Base-by-base conservation (phyloP, 345 rosid genomes). In the Durio zibethinus region DNA sequence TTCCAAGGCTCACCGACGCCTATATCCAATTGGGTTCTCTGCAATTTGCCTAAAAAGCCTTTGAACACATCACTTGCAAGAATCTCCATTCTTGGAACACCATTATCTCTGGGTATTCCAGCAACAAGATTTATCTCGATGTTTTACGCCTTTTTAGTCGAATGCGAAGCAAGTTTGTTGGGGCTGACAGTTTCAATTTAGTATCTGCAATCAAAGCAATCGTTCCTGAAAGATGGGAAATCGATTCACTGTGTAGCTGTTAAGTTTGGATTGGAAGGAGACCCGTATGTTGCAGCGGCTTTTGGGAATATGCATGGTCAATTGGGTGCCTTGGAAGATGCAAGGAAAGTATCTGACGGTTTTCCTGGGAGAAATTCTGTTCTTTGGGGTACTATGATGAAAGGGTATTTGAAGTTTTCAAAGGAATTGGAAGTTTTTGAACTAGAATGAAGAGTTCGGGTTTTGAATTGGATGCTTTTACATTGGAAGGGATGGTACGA, bases 321-420 rank as follows among this genome's bases (percentile, higher is more conserved):
- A 16, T 79, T 83, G 7, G 86, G 84, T 35, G 76, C 76, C 50
- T 62, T 92, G 60, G 87, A 77, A 48, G 78, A 78, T 53, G 88
- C 90, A 6, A 64, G 83, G 61, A 54, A 74, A 20, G 84, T 90
- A 82, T 90, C 90, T 65, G 94, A 89, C 65, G 93, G 86, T 78
- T 83, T 84, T 76, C 78, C 85, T 71, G 70, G 52, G 20, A 85
- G 83, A 79, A 86, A 59, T 72, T 85, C 86, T 29, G 85, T 92
- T 63, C 86, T 86, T 56, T 88, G 90, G 90, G 89, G 90, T 40
- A 81, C 84, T 61, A 71, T 90, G 85, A 84, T 90, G 83, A 82
- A 82, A 43, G 92, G 92, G 1, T 89, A 84, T 27, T 82, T 87
- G 31, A 90, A 73, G 76, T 74, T 38, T 82, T 73, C 84, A 42